Evolutionary conservation across 805 yeast species (phyloP), one percentile per base, ranked within the genome.

Genomic region (Saccharomycopsis selenospora): DNA sequence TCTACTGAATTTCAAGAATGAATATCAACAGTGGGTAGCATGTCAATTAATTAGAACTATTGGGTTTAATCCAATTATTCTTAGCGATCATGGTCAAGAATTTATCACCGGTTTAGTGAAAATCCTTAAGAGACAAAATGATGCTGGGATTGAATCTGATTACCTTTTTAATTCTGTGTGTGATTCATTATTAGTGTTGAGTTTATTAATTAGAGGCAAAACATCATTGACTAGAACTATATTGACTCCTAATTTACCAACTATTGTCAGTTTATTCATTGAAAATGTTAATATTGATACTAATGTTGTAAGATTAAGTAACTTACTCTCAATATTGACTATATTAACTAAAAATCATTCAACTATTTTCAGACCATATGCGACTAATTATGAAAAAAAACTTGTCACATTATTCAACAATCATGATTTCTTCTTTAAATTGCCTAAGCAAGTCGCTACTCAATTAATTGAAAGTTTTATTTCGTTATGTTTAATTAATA

Each of bases 171-270:
- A 69, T 38, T 59, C 59, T 48, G 58, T 75, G 2, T 68, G 75
- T 48, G 63, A 66, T 42, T 29, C 49, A 3, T 29, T 36, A 2
- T 36, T 51, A 8, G 17, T 18, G 3, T 26, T 51, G 27, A 45
- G 52, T 33, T 25, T 49, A 2, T 67, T 72, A 42, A 79, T 82
- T 49, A 77, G 85, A 60, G 91, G 88, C 1, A 89, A 89, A 59
- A 87, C 95, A 1, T 81, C 89, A 1, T 71, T 91, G 38, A 82
- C 91, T 2, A 76, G 97, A 61, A 96, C 89, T 59, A 68, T 84
- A 6, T 72, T 88, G 49, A 85, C 95, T 1, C 95, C 96, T 5
- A 81, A 81, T 56, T 67, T 91, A 49, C 78, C 85, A 7, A 69
- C 71, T 2, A 76, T 84, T 40, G 76, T 87, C 50, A 64, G 75